Percentiles rank a stretch among this genome's conserved stretches.
Conservation (phyloP, 257 asterid species). For the Marsdenia floribunda region DNA sequence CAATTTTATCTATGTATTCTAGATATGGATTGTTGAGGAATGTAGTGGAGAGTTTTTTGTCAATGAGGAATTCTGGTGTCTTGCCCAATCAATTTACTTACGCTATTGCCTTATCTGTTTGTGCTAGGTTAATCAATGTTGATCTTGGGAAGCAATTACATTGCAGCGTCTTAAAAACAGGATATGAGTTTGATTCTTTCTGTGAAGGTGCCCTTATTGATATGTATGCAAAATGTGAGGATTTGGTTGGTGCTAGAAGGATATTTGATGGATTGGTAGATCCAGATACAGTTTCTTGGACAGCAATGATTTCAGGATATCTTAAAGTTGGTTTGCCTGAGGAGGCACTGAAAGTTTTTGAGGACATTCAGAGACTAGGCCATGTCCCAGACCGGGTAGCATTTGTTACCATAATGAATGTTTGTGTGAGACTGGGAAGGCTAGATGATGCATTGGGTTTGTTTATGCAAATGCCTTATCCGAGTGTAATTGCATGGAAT, state of each 20-base stretch:
- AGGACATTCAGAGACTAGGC: constrained; percentile 55
- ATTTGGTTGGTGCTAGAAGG: constrained; percentile 48
- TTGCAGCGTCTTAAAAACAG: constrained; percentile 38
- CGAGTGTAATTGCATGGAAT: constrained; percentile 78
- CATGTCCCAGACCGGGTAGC: constrained; percentile 63
- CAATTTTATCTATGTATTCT: constrained; percentile 66
- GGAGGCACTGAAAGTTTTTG: constrained; percentile 55
- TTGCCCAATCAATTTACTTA: constrained; percentile 63
- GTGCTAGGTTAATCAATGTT: constrained; percentile 49
- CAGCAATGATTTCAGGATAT: constrained; percentile 74
- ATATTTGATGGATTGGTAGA: constrained; percentile 48
- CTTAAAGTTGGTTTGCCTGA: constrained; percentile 52
- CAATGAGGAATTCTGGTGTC: constrained; percentile 53
- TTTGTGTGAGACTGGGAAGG: constrained; percentile 57
- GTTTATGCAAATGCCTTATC: constrained; percentile 51
- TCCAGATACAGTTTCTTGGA: constrained; percentile 76
- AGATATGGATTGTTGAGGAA: constrained; percentile 38
- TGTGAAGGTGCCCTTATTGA: constrained; percentile 73
- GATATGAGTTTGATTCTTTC: constrained; percentile 49
- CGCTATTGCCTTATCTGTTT: constrained; percentile 70
- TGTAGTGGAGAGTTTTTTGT: constrained; percentile 39
- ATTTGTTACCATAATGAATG: constrained; percentile 57
- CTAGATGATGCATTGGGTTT: constrained; percentile 54
- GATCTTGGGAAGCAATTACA: constrained; percentile 61
- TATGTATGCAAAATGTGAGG: constrained; percentile 79